Conservation (phyloP, 2,329 filamentous ascomycete species). For the Phialocephala sp. region DNA sequence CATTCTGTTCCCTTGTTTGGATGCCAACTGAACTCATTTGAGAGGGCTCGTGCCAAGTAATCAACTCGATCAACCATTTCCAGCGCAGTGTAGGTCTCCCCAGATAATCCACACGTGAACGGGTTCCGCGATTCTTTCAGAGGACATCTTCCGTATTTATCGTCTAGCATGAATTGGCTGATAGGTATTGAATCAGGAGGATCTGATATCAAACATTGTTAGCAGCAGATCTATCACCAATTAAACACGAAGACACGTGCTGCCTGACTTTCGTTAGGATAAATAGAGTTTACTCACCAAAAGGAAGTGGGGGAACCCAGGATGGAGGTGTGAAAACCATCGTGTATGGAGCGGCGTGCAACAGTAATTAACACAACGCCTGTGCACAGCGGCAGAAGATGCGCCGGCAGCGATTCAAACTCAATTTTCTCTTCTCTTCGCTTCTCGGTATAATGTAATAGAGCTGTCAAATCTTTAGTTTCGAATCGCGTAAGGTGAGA, state of each 20-base stretch:
- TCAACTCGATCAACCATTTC: slow-evolving; percentile 72
- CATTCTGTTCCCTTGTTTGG: slow-evolving; percentile 76
- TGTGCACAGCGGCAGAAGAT: not conserved
- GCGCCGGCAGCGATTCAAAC: not conserved
- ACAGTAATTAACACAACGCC: not conserved
- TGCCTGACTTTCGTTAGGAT: slow-evolving; percentile 5
- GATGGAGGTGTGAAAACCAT: slow-evolving; percentile 62
- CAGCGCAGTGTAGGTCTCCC: slow-evolving; percentile 66
- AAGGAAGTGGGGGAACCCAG: slow-evolving; percentile 66
- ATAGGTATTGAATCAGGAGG: slow-evolving; percentile 75
- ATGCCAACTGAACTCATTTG: slow-evolving; percentile 73
- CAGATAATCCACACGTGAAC: slow-evolving; percentile 78
- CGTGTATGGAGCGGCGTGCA: slow-evolving; percentile 16
- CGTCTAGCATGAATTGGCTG: slow-evolving; percentile 77
- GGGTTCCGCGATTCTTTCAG: slow-evolving; percentile 68
- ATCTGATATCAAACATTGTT: slow-evolving; percentile 20
- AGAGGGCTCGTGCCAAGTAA: slow-evolving; percentile 69
- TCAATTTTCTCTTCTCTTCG: slow-evolving; percentile 2
- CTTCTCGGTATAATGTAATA: not conserved
- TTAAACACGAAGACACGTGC: slow-evolving; percentile 1
- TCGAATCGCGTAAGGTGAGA: not conserved
- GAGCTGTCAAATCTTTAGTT: not conserved
- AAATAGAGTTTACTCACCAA: slow-evolving; percentile 47
- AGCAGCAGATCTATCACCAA: not conserved
- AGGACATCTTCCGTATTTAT: slow-evolving; percentile 70